Base-by-base conservation (phyloP, 257 asterid genomes). In the Forsythia suspensa region DNA sequence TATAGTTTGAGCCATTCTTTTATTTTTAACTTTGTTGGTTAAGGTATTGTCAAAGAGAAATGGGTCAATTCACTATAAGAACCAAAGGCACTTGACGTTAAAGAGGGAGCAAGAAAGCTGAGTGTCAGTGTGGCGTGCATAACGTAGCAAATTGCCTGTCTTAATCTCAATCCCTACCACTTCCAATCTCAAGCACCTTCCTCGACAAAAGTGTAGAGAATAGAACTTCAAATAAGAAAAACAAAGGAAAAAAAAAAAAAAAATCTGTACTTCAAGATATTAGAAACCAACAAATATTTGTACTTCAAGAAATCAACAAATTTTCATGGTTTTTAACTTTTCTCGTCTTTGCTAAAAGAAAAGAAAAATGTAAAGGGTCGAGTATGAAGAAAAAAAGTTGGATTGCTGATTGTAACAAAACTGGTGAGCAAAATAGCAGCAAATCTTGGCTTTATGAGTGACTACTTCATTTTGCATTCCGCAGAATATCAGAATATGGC, bases 41-140 rank as follows among this genome's bases (percentile, higher is more conserved):
- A 29, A 29, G 34, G 34, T 29, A 29, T 29, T 29, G 34, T 29
- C 34, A 29, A 29, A 29, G 34, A 29, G 70, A 63, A 24, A 21
- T 63, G 69, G 48, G 61, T 44, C 79, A 73, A 20, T 73, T 20
- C 34, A 9, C 37, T 20, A 4, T 2, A 16, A 78, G 61, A 44
- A 70, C 57, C 57, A 38, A 41, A 70, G 38, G 18, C 69, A 72
- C n/a, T 63, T 71, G 80, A 78, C 76, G 76, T 78, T 77, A 68
- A 40, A 80, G 59, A 51, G 75, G 76, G 79, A 76, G 78, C 81
- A 77, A 69, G 76, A 83, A 75, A 80, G 83, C 71, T 52, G 78
- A 59, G 70, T 84, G 88, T 82, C 86, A 82, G 90, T 75, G 70
- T 84, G 82, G 88, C 86, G 88, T 84, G 90, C 90, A 37, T 72